Evolutionary conservation across 441 rosid genomes (phyloP), one percentile per base, ranked within the genome.

Genomic region (Mallotus japonicus): DNA sequence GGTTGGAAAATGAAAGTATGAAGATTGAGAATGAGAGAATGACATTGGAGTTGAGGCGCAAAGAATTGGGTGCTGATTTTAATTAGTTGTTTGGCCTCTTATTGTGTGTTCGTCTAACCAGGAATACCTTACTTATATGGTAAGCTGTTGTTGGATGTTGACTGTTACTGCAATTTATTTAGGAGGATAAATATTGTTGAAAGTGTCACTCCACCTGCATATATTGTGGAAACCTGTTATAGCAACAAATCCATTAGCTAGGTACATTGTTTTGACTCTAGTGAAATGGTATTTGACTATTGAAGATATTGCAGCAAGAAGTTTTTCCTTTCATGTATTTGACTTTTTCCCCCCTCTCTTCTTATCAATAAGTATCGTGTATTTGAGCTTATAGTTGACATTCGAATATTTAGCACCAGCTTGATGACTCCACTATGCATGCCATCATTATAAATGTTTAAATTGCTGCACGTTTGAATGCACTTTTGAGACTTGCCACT

Each of bases 1-100:
- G 84, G 74, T 79, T 87, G 87, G 95, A 90, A 80, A 94, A 94
- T 60, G 95, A 92, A 79, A 90, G 88, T 81, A 88, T 89, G 93
- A 94, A 83, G 85, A 88, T 92, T 68, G 97, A 92, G 86, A 92
- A 90, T 62, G 95, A 92, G 74, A 85, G 86, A 15, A 74, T 90
- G 87, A 86, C 85, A 61, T 73, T 94, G 76, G 90, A 89, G 69
- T 78, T 94, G 84, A 92, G 84, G 81, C 83, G 73, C 68, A 90
- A 88, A 79, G 90, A 86, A 79, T 19, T 87, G 80, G 84, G 85
- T 71, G 60, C 78, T 67, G 85, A 82, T 17, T 81, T 60, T 65
- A 69, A 75, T 65, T 75, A 70, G 71, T 71, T 20, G 62, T 15
- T 15, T n/a, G 70, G 67, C n/a, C 57, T 56, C 16, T 16, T 19